Evolutionary conservation across 306 rosid genomes (phyloP), one percentile per base, ranked within the genome.

Genomic region (Dalbergia cochinchinensis): DNA sequence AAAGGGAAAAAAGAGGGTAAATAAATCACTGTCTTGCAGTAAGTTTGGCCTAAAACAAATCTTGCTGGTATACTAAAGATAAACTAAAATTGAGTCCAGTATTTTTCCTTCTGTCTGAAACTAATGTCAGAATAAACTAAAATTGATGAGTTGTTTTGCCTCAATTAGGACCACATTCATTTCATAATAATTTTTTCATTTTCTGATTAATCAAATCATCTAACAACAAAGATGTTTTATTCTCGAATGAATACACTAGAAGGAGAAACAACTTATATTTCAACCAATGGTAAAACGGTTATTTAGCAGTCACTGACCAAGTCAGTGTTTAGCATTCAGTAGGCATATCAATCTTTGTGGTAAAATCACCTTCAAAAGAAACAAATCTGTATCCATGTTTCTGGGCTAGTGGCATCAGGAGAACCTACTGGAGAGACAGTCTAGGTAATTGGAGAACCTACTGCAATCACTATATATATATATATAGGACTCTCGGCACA

Each of bases 331-430:
- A 8, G 50, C 50, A 45, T 45, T 45, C 11, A 45, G 11, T 9
- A 47, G 53, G 14, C 53, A 47, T 9, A 47, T 13, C 53, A 50
- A 50, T 13, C 57, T 50, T 50, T 50, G 57, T 50, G 4, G 57
- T 14, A 50, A 4, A 12, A 45, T 45, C 37, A 61, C 42, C 35
- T 15, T 34, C 18, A 16, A 12, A 6, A 2, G 58, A 26, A 69
- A 69, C 16, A 51, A 37, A 65, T 42, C 53, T 77, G 80, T 50
- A 13, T 62, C 71, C 57, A 35, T 0, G 11, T 37, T 20, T 6
- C 50, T 19, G 55, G 80, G 65, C 79, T 61, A 45, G 11, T 45
- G 70, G 20, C 60, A 61, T 12, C 4, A 60, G 57, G 54, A 48
- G 47, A 48, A 53, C 73, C 80, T 34, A 11, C 54, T 48, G 8